Conservation (phyloP, 306 rosid genomes). For the Glycine soja region DNA sequence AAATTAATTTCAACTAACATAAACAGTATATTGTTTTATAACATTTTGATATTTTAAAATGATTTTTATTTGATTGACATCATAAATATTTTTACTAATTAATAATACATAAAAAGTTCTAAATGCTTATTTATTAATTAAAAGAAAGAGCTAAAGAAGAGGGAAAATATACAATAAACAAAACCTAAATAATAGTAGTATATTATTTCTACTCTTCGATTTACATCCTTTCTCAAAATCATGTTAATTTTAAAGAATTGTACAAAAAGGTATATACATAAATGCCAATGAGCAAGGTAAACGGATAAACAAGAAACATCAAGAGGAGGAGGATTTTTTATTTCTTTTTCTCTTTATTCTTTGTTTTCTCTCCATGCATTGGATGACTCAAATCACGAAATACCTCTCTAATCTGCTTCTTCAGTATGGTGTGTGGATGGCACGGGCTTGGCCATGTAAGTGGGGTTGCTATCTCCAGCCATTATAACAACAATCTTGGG, state of each 20-base stretch:
- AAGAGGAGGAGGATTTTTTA: neutral
- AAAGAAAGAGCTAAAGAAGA: neutral
- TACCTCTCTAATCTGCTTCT: neutral
- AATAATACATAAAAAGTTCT: no score
- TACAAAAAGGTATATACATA: constrained; percentile 16
- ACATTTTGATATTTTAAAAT: no score
- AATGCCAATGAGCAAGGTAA: neutral
- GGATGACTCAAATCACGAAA: neutral
- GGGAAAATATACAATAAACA: neutral
- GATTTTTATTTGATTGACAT: no score
- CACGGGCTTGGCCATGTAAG: constrained; percentile 77
- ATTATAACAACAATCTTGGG: constrained; percentile 80
- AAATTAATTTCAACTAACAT: no score
- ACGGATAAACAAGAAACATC: neutral
- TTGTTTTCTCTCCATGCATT: neutral
- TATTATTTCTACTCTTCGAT: constrained; percentile 1
- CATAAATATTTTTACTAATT: no score
- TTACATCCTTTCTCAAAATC: constrained; percentile 31
- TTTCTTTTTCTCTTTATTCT: neutral
- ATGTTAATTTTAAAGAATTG: neutral
- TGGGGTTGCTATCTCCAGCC: constrained; percentile 85
- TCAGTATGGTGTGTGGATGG: constrained; percentile 37
- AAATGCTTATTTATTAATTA: no score
- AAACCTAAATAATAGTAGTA: neutral
- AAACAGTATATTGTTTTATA: no score